These are phyloP conservation scores for Diphasiastrum complanatum DNA, from an alignment of 83 land plant species.

Conservation along the genomic window DNA sequence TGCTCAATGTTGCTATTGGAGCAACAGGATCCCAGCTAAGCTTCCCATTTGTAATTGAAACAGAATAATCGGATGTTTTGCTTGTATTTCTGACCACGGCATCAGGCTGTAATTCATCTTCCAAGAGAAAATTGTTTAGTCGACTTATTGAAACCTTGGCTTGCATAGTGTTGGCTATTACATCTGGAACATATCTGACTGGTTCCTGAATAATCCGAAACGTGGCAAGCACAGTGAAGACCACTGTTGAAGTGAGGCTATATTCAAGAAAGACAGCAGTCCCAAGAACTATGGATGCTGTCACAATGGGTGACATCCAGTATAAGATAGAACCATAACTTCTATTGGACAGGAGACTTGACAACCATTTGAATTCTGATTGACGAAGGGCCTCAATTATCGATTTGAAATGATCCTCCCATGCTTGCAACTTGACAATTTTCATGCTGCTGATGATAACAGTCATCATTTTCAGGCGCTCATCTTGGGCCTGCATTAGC, in stretches of 20 bases:
- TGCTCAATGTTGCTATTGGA: neutral
- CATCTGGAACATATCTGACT: neutral
- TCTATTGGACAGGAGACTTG: neutral
- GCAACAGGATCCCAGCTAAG: conserved; percentile 8
- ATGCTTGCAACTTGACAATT: conserved; percentile 8
- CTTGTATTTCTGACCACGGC: neutral
- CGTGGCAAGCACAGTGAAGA: neutral
- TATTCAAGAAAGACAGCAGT: conserved; percentile 1
- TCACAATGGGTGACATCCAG: conserved; percentile 1
- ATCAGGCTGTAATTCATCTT: conserved; percentile 1
- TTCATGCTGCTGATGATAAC: neutral
- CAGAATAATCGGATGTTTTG: neutral
- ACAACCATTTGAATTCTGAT: conserved; percentile 7
- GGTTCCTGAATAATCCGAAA: conserved; percentile 5
- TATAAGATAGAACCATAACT: neutral
- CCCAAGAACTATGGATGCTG: neutral
- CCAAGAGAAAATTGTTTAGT: neutral
- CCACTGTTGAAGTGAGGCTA: neutral
- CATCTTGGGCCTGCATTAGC: neutral
- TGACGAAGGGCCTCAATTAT: neutral
- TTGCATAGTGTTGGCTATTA: neutral
- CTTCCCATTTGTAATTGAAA: neutral
- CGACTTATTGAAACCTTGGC: neutral
- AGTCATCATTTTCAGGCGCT: neutral
- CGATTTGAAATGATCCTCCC: conserved; percentile 5